These are phyloP conservation scores for Beverwykella pulmonaria DNA, from an alignment of 495 filamentous ascomycete species.

Conservation along the genomic window DNA sequence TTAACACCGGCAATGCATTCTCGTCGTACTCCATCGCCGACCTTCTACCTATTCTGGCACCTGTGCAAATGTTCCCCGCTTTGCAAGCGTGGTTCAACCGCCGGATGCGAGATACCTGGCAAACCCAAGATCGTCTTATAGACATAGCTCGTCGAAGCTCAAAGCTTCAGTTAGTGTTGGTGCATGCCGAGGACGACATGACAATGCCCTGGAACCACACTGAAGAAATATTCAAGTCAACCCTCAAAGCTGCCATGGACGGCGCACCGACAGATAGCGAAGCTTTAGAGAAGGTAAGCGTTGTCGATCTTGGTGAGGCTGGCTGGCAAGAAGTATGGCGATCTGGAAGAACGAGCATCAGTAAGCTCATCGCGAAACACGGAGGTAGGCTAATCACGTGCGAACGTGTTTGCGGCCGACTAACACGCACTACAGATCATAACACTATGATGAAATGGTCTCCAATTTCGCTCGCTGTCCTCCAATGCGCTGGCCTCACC, in stretches of 20 bases:
- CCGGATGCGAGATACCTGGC: constrained; percentile 34
- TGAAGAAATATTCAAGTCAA: constrained; percentile 25
- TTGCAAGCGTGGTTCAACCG: constrained; percentile 34
- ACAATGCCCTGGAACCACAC: constrained; percentile 37
- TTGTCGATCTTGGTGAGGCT: constrained; percentile 34
- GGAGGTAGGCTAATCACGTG: constrained; percentile 27
- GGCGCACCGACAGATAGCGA: background rate
- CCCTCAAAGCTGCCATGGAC: constrained; percentile 16
- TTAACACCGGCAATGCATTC: constrained; percentile 27
- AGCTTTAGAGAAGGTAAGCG: constrained; percentile 4
- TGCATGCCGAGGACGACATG: constrained; percentile 33
- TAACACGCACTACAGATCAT: constrained; percentile 21
- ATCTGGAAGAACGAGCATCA: constrained; percentile 19
- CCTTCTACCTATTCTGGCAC: constrained; percentile 29
- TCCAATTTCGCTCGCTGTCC: constrained; percentile 26
- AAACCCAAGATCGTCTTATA: constrained; percentile 20
- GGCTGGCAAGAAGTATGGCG: constrained; percentile 29
- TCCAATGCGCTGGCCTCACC: constrained; percentile 23
- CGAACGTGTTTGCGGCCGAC: background rate
- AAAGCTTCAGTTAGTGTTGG: constrained; percentile 19
- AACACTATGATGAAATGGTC: constrained; percentile 40
- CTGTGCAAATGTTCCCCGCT: constrained; percentile 26
- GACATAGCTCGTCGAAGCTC: constrained; percentile 14
- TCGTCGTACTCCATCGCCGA: constrained; percentile 27
- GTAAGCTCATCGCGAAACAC: constrained; percentile 37